These are phyloP conservation scores for Aspergillus nanangensis DNA, from an alignment of 495 filamentous ascomycete species.

Conservation along the genomic window DNA sequence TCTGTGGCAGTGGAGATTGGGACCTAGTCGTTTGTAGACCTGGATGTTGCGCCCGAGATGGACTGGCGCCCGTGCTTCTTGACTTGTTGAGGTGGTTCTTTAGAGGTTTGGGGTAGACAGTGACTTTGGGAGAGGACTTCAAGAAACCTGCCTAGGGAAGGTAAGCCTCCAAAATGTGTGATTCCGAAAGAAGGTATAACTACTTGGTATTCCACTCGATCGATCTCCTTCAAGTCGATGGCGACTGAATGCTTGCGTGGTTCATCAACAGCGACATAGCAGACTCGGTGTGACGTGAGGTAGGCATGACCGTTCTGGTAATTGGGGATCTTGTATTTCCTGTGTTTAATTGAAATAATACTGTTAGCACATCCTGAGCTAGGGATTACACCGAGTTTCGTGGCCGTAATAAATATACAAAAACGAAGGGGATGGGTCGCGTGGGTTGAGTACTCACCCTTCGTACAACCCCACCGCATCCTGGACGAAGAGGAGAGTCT, in stretches of 20 bases:
- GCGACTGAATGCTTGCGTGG: conserved; percentile 81
- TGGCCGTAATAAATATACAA: no score
- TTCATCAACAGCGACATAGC: conserved; percentile 88
- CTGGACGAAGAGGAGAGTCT: conserved; percentile 89
- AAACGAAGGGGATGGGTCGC: no score
- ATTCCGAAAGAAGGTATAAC: not conserved
- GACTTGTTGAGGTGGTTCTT: conserved; percentile 44
- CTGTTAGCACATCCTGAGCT: no score
- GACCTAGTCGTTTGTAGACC: conserved; percentile 14
- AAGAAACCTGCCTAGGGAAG: conserved; percentile 75
- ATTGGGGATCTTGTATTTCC: conserved; percentile 92
- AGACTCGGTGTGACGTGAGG: conserved; percentile 88
- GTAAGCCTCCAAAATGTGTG: conserved; percentile 12
- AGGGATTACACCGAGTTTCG: not conserved
- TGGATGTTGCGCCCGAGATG: conserved; percentile 23
- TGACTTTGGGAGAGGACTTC: conserved; percentile 93
- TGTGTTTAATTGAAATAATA: no score
- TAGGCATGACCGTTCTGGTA: conserved; percentile 96
- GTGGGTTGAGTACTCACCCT: conserved; percentile 59
- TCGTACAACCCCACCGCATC: conserved; percentile 97
- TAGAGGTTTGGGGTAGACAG: conserved; percentile 71
- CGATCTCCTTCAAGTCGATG: conserved; percentile 85
- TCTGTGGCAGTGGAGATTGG: conserved; percentile 23
- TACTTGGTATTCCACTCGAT: conserved; percentile 88
- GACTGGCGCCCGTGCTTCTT: conserved; percentile 29